These are phyloP conservation scores for Bipolaris sorokiniana DNA, from an alignment of 2,329 filamentous ascomycete species.

Conservation along the genomic window DNA sequence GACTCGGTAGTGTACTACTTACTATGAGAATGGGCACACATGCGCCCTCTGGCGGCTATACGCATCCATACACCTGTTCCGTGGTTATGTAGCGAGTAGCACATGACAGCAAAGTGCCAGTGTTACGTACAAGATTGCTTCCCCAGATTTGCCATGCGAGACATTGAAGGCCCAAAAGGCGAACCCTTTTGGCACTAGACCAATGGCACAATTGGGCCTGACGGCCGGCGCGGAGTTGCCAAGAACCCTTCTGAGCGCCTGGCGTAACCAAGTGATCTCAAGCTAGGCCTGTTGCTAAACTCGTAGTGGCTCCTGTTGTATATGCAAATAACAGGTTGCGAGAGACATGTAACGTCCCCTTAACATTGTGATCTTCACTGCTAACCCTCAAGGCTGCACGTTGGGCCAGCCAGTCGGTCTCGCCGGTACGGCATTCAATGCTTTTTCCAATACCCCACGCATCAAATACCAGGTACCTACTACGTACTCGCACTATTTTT, in stretches of 20 bases:
- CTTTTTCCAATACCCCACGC: background rate
- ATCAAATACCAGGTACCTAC: background rate
- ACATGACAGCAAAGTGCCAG: background rate
- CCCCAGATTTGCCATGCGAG: slow-evolving; percentile 15
- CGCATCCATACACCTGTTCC: background rate
- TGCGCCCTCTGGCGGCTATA: background rate
- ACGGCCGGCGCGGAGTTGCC: slow-evolving; percentile 5
- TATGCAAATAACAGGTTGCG: background rate
- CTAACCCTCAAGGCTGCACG: background rate
- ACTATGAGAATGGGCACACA: background rate
- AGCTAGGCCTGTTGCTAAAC: background rate
- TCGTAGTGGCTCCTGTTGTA: slow-evolving; percentile 8
- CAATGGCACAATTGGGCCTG: slow-evolving; percentile 3
- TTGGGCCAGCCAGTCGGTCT: slow-evolving; percentile 1
- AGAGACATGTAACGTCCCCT: background rate
- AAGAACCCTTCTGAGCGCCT: background rate
- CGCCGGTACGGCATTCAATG: background rate
- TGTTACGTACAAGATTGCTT: slow-evolving; percentile 15
- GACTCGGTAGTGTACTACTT: background rate
- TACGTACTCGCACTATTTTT: background rate
- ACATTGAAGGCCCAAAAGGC: background rate
- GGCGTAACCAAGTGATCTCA: background rate
- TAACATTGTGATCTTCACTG: slow-evolving; percentile 1
- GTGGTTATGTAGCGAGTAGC: background rate
- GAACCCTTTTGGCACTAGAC: background rate